Evolutionary conservation across 2,329 filamentous ascomycete genomes (phyloP).

Genomic region (Neonectria punicea): DNA sequence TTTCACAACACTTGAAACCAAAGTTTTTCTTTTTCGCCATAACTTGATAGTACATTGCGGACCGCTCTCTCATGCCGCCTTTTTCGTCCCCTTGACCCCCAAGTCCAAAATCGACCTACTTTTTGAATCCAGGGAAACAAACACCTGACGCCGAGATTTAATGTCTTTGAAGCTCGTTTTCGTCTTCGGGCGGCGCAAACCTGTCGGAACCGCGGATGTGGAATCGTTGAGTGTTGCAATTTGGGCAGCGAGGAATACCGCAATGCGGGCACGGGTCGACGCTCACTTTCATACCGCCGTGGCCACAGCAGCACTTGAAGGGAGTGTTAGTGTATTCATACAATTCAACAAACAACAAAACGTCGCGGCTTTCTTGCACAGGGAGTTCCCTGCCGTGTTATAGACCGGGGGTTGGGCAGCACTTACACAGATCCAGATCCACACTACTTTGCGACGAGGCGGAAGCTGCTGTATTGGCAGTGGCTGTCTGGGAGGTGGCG

Average conservation of each 20-base stretch:
- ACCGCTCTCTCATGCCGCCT: no score
- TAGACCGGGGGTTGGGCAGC: not conserved
- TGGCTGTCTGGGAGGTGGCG: not conserved
- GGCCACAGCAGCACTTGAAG: constrained; percentile 26
- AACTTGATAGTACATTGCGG: no score
- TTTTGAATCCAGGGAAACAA: no score
- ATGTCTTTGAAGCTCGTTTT: no score
- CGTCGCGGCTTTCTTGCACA: no score
- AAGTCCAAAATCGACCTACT: no score
- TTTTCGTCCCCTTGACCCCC: no score
- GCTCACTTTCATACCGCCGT: constrained; percentile 34
- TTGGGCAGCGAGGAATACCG: constrained; percentile 23
- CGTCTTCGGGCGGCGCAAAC: no score
- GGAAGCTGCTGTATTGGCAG: constrained; percentile 7
- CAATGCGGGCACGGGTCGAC: constrained; percentile 33
- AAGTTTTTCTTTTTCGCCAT: no score
- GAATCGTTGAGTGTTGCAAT: constrained; percentile 30
- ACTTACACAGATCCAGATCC: constrained; percentile 23
- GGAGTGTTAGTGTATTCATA: constrained; percentile 18
- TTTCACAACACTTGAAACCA: no score
- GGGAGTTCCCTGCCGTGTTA: not conserved
- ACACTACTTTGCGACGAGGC: constrained; percentile 3
- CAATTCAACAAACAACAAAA: not conserved
- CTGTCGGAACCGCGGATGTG: constrained; percentile 17
- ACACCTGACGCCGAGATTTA: no score